Evolutionary conservation across 768 basidiomycete genomes (phyloP).

Genomic region (Amanita molliuscula): DNA sequence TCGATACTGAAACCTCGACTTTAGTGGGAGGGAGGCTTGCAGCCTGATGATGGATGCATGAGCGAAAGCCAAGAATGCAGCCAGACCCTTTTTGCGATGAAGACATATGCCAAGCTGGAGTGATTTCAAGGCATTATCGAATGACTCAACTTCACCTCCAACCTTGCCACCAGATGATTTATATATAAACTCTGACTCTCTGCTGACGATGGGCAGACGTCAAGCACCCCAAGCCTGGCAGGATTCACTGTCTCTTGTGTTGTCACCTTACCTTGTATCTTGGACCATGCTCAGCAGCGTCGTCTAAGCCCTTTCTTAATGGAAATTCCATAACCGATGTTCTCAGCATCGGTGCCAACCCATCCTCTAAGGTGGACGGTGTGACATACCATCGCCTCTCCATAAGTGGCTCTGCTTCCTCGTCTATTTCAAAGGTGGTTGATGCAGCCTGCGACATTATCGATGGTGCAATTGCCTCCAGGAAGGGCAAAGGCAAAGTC

Average conservation of each 20-base stretch:
- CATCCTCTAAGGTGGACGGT: conserved; percentile 16
- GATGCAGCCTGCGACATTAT: conserved; percentile 22
- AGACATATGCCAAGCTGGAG: no score
- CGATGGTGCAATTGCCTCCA: conserved; percentile 14
- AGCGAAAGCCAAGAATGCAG: no score
- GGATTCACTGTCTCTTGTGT: conserved; percentile 13
- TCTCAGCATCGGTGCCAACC: conserved; percentile 28
- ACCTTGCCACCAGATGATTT: no score
- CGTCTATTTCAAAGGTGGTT: conserved; percentile 17
- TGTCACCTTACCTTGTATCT: conserved; percentile 25
- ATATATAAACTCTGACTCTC: no score
- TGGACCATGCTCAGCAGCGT: conserved; percentile 30
- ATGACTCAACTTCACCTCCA: no score
- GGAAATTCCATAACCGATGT: conserved; percentile 27
- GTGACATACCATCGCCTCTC: conserved; percentile 28
- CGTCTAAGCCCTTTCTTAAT: conserved; percentile 22
- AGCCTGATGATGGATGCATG: no score
- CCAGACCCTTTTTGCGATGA: no score
- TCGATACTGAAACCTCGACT: conserved; percentile 16
- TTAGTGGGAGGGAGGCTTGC: no score
- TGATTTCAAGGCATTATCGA: no score
- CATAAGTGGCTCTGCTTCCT: conserved; percentile 22
- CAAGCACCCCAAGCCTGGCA: background rate
- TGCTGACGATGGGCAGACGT: background rate
- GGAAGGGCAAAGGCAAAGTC: conserved; percentile 20